Percentiles rank a stretch among this genome's conserved stretches.
Conservation (phyloP, 2,329 filamentous ascomycete genomes). For the Beauveria sp. region DNA sequence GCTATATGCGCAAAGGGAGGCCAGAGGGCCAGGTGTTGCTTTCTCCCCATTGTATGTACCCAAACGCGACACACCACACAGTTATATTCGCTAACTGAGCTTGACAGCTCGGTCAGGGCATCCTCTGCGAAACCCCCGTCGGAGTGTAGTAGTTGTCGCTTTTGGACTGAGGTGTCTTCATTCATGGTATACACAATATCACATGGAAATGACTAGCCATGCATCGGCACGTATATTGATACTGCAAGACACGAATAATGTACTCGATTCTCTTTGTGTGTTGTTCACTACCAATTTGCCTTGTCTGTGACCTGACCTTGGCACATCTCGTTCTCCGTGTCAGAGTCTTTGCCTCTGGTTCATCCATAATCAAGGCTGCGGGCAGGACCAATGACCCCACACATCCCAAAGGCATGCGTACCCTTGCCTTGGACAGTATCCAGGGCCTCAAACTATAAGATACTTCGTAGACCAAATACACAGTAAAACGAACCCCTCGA, state of each 20-base stretch:
- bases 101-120: not conserved
- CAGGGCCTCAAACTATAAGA: not conserved
- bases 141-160: no score
- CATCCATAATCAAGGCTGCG: no score
- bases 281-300: not conserved
- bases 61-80: accelerated
- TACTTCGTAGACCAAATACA: not conserved
- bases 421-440: not conserved
- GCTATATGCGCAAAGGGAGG: conserved; percentile 34
- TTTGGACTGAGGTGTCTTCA: no score
- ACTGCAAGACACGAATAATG: not conserved
- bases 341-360: no score
- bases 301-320: accelerated
- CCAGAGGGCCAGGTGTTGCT: conserved; percentile 45
- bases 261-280: no score
- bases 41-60: conserved; percentile 32
- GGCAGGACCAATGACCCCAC: not conserved
- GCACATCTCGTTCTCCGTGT: no score
- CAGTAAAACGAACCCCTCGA: not conserved
- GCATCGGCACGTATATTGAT: not conserved
- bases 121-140: not conserved
- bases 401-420: not conserved
- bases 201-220: not conserved
- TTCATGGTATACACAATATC: no score
- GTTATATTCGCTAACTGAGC: not conserved